These are phyloP conservation scores for Pyrenophora tritici-repentis DNA, from an alignment of 2,329 filamentous ascomycete genomes.

Conservation along the genomic window DNA sequence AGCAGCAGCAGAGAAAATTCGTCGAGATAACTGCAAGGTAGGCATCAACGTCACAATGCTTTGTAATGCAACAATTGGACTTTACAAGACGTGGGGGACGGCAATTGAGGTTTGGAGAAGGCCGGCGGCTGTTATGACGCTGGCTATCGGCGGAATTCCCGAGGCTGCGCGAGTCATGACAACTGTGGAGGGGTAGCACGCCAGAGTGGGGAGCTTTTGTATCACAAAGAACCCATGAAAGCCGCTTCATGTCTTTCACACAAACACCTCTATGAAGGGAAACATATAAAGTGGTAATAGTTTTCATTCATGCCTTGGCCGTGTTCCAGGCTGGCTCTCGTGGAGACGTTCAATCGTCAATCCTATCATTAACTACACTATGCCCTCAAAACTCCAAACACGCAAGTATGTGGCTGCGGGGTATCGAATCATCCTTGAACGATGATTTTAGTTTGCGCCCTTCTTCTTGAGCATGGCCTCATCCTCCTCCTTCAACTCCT, in stretches of 20 bases:
- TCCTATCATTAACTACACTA: slow-evolving; percentile 12
- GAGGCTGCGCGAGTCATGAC: slow-evolving; percentile 26
- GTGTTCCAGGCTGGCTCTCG: slow-evolving; percentile 7
- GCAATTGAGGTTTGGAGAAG: slow-evolving; percentile 5
- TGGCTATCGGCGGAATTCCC: slow-evolving; percentile 12
- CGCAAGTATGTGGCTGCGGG: slow-evolving; percentile 4
- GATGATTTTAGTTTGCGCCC: slow-evolving; percentile 46
- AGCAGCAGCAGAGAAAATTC: slow-evolving; percentile 22
- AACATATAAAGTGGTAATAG: background rate
- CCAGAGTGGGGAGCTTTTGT: slow-evolving; percentile 12
- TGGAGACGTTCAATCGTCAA: slow-evolving; percentile 13
- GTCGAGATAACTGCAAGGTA: slow-evolving; percentile 17
- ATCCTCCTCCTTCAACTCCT: slow-evolving; percentile 70
- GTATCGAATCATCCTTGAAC: slow-evolving; percentile 16
- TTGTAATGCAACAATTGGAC: slow-evolving; percentile 8
- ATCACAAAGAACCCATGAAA: background rate
- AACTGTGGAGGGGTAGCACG: slow-evolving; percentile 19
- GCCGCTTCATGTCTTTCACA: slow-evolving; percentile 4
- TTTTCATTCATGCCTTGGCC: slow-evolving; percentile 15
- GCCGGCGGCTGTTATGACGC: slow-evolving; percentile 2
- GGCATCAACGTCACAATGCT: slow-evolving; percentile 26
- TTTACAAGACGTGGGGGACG: background rate
- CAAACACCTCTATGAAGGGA: background rate
- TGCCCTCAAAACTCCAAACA: slow-evolving; percentile 13
- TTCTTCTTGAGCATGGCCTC: slow-evolving; percentile 67